Evolutionary conservation across 1,139 yeast genomes (phyloP).

Genomic region (Debaryomyces fabryi): DNA sequence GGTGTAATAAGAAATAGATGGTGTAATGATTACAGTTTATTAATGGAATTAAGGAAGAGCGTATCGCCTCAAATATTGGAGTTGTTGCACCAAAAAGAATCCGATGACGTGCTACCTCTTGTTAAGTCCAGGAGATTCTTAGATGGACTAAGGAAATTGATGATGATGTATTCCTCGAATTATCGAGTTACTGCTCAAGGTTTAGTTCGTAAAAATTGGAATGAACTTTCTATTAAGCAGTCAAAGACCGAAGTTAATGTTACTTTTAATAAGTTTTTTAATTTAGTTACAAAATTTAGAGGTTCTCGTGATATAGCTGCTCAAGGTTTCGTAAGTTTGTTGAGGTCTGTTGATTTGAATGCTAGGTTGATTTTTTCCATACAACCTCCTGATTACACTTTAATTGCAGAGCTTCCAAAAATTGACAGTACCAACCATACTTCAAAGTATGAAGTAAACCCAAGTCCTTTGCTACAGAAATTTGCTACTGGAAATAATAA

Average conservation of each 20-base stretch:
- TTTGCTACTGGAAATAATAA: conserved; percentile 21
- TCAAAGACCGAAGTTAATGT: conserved; percentile 27
- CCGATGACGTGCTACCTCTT: conserved; percentile 31
- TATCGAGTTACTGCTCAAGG: conserved; percentile 56
- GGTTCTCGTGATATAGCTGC: conserved; percentile 85
- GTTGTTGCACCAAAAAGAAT: conserved; percentile 48
- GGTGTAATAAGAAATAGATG: conserved; percentile 72
- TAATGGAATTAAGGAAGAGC: conserved; percentile 37
- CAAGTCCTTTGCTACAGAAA: conserved; percentile 16
- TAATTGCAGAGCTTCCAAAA: conserved; percentile 25
- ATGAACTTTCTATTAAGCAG: conserved; percentile 41
- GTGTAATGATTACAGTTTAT: conserved; percentile 59
- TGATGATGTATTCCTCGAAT: conserved; percentile 61
- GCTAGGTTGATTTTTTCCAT: conserved; percentile 78
- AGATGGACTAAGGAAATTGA: conserved; percentile 70
- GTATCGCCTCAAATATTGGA: conserved; percentile 50
- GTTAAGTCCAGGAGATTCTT: conserved; percentile 69
- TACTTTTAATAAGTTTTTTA: conserved; percentile 40
- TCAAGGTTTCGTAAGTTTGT: conserved; percentile 80
- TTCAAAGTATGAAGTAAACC: conserved; percentile 2
- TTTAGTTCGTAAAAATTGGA: conserved; percentile 60
- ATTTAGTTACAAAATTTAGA: conserved; percentile 42
- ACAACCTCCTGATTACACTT: conserved; percentile 87
- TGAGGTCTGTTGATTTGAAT: conserved; percentile 70
- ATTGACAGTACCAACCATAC: conserved; percentile 10